These are phyloP conservation scores for Globisporangium spiculum DNA, from an alignment of 352 stramenopile species.

Conservation along the genomic window DNA sequence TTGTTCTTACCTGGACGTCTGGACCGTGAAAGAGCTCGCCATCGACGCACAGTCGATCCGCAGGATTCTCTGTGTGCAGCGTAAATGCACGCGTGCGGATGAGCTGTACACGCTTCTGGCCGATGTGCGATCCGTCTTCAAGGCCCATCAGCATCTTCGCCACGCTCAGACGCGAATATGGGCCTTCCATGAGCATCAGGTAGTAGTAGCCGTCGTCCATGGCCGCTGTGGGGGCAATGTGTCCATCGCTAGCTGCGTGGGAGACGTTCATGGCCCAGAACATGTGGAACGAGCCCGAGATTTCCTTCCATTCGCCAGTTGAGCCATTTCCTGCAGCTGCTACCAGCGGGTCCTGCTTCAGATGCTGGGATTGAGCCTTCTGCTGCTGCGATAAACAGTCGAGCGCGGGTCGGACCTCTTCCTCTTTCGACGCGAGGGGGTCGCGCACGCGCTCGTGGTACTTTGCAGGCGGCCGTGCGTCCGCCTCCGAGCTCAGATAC, in stretches of 20 bases:
- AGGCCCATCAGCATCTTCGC: slow-evolving; percentile 48
- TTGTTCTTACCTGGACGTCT: slow-evolving; percentile 30
- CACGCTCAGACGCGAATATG: slow-evolving; percentile 36
- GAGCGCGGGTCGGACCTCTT: slow-evolving; percentile 32
- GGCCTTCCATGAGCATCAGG: slow-evolving; percentile 45
- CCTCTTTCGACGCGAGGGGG: slow-evolving; percentile 22
- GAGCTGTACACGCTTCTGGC: slow-evolving; percentile 36
- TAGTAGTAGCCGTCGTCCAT: slow-evolving; percentile 59
- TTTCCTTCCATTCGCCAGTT: slow-evolving; percentile 22
- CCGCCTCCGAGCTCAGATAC: slow-evolving; percentile 34
- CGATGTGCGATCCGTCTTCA: slow-evolving; percentile 48
- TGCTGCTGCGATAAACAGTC: slow-evolving; percentile 29
- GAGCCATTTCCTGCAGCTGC: background rate
- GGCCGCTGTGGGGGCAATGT: slow-evolving; percentile 24
- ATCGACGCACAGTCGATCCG: slow-evolving; percentile 60
- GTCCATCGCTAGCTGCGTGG: slow-evolving; percentile 26
- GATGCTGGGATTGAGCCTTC: background rate
- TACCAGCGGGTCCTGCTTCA: background rate
- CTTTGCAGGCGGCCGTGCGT: slow-evolving; percentile 27
- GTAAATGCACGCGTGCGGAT: slow-evolving; percentile 65
- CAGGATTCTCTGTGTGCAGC: slow-evolving; percentile 24
- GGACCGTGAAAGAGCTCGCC: slow-evolving; percentile 52
- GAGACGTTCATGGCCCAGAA: slow-evolving; percentile 38
- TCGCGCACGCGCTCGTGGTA: slow-evolving; percentile 43
- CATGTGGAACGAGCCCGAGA: slow-evolving; percentile 29